Conservation (phyloP, 768 basidiomycete species). For the Naganishia vaughanmartiniae region DNA sequence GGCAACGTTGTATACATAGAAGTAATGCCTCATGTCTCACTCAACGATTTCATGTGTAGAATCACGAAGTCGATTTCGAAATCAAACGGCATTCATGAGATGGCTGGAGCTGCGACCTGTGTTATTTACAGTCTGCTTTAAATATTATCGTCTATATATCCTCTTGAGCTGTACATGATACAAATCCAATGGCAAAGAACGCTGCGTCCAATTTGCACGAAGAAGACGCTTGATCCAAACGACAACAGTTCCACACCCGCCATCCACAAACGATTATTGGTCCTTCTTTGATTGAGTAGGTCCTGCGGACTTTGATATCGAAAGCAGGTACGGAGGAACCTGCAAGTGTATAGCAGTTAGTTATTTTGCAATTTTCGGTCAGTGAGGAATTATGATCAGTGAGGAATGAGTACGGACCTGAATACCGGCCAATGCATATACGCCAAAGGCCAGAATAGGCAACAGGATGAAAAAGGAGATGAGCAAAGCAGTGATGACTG, state of each 20-base stretch:
- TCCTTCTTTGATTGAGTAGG: neutral
- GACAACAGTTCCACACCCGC: neutral
- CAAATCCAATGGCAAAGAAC: neutral
- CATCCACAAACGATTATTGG: neutral
- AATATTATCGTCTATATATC: no score
- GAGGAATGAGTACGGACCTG: conserved; percentile 36
- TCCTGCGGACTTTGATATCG: neutral
- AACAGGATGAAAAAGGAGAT: conserved; percentile 45
- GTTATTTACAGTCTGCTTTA: no score
- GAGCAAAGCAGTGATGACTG: conserved; percentile 46
- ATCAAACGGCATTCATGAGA: no score
- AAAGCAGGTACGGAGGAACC: neutral
- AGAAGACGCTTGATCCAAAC: neutral
- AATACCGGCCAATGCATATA: conserved; percentile 43
- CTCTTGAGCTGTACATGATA: neutral
- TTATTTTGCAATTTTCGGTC: no score
- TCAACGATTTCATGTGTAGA: no score
- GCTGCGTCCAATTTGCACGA: neutral
- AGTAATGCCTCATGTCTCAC: no score
- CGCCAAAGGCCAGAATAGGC: conserved; percentile 42
- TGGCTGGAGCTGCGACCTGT: no score
- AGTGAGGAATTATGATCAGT: neutral
- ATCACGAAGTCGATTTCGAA: no score
- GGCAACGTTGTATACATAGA: no score
- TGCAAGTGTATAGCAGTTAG: neutral